A percentile compares a stretch with the other conserved stretches of the same genome.
Evolutionary conservation across 2,329 filamentous ascomycete genomes (phyloP).

Genomic region (Verticillium nubilum): DNA sequence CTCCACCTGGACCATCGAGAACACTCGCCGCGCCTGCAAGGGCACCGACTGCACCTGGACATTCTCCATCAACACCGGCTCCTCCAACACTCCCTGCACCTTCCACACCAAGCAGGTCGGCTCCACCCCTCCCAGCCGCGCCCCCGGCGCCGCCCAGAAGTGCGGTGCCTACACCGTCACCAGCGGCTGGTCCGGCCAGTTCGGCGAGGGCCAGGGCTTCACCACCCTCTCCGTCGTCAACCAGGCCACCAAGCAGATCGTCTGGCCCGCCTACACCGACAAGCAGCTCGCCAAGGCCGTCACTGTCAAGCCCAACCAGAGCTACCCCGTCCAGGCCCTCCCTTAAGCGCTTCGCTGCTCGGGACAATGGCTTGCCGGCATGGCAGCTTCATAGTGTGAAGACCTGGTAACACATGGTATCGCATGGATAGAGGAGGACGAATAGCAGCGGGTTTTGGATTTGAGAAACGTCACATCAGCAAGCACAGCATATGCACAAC

Average conservation of each 20-base stretch:
- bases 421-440: neutral
- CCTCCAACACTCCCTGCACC: slow-evolving; percentile 26
- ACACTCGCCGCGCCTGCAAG: slow-evolving; percentile 34
- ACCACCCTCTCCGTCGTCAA: slow-evolving; percentile 47
- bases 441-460: neutral
- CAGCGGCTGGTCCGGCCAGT: slow-evolving; percentile 50
- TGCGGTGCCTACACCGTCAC: slow-evolving; percentile 48
- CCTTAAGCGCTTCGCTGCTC: neutral
- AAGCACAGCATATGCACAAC: neutral
- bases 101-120: slow-evolving; percentile 34
- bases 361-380: neutral
- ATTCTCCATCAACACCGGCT: slow-evolving; percentile 35
- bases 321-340: slow-evolving; percentile 28
- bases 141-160: slow-evolving; percentile 30
- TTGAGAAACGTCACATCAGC: neutral
- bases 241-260: slow-evolving; percentile 34
- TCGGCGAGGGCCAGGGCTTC: slow-evolving; percentile 46
- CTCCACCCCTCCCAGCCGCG: slow-evolving; percentile 25
- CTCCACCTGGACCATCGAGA: slow-evolving; percentile 35
- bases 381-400: neutral
- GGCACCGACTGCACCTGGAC: slow-evolving; percentile 37
- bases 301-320: slow-evolving; percentile 43
- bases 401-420: neutral
- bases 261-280: slow-evolving; percentile 50
- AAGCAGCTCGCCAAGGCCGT: slow-evolving; percentile 37